A percentile compares a stretch with the other conserved stretches of the same genome.
Evolutionary conservation across 164 flowering plant genomes (phyloP).

Genomic region (Nymphaea colorata): DNA sequence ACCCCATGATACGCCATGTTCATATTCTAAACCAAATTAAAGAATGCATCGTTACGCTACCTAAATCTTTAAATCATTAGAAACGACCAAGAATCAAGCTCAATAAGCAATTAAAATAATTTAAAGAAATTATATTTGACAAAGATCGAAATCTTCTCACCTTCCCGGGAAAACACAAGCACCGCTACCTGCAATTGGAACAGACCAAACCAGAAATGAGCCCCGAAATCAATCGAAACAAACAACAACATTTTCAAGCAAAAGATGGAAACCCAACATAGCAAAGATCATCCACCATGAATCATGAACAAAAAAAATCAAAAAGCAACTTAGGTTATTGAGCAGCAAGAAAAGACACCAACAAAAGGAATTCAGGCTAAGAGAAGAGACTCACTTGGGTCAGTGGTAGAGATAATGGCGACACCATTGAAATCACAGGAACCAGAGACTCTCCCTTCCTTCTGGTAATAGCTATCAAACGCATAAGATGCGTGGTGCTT

Average conservation of each 20-base stretch:
- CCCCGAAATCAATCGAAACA: not conserved
- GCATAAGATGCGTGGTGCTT: constrained; percentile 84
- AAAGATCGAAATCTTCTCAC: not conserved
- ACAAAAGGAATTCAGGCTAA: not conserved
- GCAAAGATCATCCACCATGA: not conserved
- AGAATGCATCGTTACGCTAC: not conserved
- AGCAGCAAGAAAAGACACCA: not conserved
- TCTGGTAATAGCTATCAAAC: constrained; percentile 91
- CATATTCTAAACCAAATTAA: not conserved
- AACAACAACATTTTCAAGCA: not conserved
- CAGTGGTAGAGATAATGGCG: constrained; percentile 86
- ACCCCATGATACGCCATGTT: not conserved
- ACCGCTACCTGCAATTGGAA: not conserved
- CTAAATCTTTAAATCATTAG: not conserved
- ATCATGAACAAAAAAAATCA: not conserved
- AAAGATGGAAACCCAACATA: not conserved
- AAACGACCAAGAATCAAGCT: not conserved
- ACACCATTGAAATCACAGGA: constrained; percentile 95
- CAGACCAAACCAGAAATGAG: not conserved
- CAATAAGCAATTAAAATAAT: too few relatives aligned
- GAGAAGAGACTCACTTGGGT: constrained; percentile 64
- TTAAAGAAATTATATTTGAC: too few relatives aligned
- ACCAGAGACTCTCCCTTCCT: constrained; percentile 49
- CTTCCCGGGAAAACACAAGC: not conserved
- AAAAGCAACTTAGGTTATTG: not conserved